Evolutionary conservation across 305 asterid species (phyloP).

Genomic region (Andrographis paniculata): DNA sequence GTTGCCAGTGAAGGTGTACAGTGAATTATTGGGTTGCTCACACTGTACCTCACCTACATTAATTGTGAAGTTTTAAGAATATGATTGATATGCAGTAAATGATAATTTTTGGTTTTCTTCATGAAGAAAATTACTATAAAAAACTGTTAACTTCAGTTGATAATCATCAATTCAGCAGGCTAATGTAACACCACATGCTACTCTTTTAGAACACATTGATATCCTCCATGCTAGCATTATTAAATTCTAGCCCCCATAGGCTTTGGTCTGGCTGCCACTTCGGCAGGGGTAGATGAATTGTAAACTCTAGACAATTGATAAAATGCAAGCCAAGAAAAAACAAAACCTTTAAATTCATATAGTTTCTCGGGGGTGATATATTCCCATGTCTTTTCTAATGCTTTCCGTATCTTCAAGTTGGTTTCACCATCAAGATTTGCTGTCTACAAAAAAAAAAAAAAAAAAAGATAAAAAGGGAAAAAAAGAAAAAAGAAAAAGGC

Average conservation of each 20-base stretch:
- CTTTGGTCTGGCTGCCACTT: no score
- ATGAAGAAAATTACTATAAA: no score
- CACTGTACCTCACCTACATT: slow-evolving; percentile 96
- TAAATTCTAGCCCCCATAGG: no score
- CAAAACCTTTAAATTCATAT: slow-evolving; percentile 78
- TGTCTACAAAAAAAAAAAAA: slow-evolving; percentile 38
- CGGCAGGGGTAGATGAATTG: no score
- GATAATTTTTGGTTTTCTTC: no score
- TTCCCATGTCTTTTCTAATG: slow-evolving; percentile 98
- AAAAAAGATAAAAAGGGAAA: neutral
- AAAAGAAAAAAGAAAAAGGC: neutral
- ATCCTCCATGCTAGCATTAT: no score
- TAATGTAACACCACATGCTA: no score
- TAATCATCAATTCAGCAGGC: no score
- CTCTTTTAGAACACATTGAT: no score
- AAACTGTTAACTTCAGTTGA: no score
- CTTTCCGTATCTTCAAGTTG: slow-evolving; percentile 96
- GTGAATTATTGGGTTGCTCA: slow-evolving; percentile 98
- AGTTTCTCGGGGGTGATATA: slow-evolving; percentile 70
- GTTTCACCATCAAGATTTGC: slow-evolving; percentile 99
- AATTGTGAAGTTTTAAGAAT: slow-evolving; percentile 5
- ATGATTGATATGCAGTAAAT: neutral
- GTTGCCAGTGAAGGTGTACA: slow-evolving; percentile 97
- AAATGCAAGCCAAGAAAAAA: slow-evolving; percentile 7
- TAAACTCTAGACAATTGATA: no score